Evolutionary conservation across 2,329 filamentous ascomycete genomes (phyloP).

Genomic region (Pseudogymnoascus sp.): DNA sequence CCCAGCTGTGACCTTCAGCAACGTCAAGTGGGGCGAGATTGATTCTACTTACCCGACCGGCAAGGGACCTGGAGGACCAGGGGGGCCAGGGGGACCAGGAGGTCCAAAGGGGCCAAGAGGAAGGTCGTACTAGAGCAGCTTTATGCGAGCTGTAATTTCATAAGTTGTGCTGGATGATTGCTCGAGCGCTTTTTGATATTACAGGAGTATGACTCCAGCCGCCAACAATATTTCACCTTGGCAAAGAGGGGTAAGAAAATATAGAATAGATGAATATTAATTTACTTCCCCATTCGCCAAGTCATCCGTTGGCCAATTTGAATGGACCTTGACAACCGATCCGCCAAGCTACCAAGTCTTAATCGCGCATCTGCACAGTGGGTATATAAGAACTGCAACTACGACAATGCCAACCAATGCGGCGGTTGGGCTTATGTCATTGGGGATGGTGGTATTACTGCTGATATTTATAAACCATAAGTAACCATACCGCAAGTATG

Average conservation of each 20-base stretch:
- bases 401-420: not conserved
- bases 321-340: not conserved
- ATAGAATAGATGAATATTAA: constrained; percentile 6
- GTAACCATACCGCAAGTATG: not conserved
- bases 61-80: not conserved
- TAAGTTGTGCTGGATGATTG: not conserved
- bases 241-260: not conserved
- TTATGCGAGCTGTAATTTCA: not conserved
- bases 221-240: not conserved
- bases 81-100: not conserved
- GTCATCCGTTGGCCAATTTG: not conserved
- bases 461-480: not conserved
- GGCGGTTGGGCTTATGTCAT: not conserved
- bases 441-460: not conserved
- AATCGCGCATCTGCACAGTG: not conserved
- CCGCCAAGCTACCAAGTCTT: not conserved
- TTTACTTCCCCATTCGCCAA: not conserved
- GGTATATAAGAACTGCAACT: not conserved
- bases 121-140: not conserved
- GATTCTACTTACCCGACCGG: constrained; percentile 39
- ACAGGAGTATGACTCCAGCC: not conserved
- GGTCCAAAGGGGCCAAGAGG: not conserved
- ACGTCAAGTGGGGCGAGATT: constrained; percentile 55
- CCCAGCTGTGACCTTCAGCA: constrained; percentile 46
- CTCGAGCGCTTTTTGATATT: not conserved